Base-by-base conservation (phyloP, 768 basidiomycete genomes). In the Psilocybe cubensis region DNA sequence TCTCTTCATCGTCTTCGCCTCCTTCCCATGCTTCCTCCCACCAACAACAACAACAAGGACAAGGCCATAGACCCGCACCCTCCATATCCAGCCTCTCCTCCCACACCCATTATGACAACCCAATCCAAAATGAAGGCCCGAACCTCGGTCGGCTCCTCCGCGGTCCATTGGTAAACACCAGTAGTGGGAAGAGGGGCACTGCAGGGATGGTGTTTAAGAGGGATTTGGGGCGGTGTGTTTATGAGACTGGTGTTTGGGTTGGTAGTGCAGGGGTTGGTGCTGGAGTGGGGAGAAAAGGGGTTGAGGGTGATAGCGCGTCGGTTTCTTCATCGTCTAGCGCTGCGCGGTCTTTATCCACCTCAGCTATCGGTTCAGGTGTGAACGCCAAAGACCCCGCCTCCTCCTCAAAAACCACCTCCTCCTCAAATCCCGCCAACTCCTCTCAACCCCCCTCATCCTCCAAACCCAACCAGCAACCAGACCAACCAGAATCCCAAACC, bases 181-280 rank as follows among this genome's bases (percentile, higher is more conserved):
- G 73, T 0, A 72, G 72, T 12, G 65, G 71, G 21, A 65, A 66
- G 10, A 66, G 67, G 12, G 35, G 35, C 6, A 64, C 70, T 33
- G 74, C 79, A 9, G 85, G 87, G 1, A 63, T 88, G 31, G 86
- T 94, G 40, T 94, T 94, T 69, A 86, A 85, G 17, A 75, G 82
- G 60, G 80, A 84, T 50, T 70, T 94, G 62, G 77, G 68, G 61
- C 40, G 52, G 20, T 66, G 70, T 55, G 70, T 70, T 23, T 58
- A 59, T 45, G 70, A 70, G 24, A 70, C 71, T 41, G 61, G 41
- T 17, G 25, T 53, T 3, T 44, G 72, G 71, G 63, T 72, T 35
- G 58, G 46, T 5, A 27, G n/a, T n/a, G 42, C 5, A n/a, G 8
- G 4, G 18, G 18, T 21, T 42, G 18, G 23, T 27, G 21, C 12